phyloP scores from a whole-genome alignment of 2,329 filamentous ascomycete species.

The Curvularia sp. region DNA sequence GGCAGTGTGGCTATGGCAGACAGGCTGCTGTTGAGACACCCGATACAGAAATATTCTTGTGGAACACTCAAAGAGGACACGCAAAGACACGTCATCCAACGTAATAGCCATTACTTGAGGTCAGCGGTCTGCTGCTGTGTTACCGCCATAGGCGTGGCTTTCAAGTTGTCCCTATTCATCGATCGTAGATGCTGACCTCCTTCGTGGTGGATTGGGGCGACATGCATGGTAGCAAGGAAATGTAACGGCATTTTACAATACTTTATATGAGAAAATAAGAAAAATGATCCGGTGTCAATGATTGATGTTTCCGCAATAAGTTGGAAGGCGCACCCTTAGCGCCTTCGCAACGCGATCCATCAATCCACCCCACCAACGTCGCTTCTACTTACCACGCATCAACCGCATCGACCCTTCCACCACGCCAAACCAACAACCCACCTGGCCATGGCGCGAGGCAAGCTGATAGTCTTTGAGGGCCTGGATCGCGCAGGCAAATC shows the following conservation, averaged over 20 bases:
- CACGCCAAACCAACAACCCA: not conserved
- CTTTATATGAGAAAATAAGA: not conserved
- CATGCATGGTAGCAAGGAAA: not conserved
- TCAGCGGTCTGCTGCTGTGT: no score
- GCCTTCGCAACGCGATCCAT: not conserved
- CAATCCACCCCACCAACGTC: constrained; percentile 8
- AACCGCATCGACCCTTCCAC: constrained; percentile 5
- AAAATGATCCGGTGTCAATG: not conserved
- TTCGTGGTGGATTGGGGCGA: not conserved
- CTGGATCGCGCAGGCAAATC: constrained; percentile 92
- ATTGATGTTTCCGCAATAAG: not conserved
- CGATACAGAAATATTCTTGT: not conserved
- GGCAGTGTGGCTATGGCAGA: not conserved
- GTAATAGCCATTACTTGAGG: no score
- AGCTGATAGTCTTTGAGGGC: constrained; percentile 85
- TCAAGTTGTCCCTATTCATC: not conserved
- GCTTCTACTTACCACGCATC: constrained; percentile 4
- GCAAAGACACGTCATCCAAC: no score
- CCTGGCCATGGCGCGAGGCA: constrained; percentile 63
- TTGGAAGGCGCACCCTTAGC: not conserved
- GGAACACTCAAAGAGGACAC: not conserved
- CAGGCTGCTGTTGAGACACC: not conserved
- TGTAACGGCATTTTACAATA: no score
- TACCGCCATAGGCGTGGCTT: not conserved
- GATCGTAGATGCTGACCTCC: not conserved